Conservation (phyloP, 1,139 yeast species). For the Lodderomyces orthopsilosis region DNA sequence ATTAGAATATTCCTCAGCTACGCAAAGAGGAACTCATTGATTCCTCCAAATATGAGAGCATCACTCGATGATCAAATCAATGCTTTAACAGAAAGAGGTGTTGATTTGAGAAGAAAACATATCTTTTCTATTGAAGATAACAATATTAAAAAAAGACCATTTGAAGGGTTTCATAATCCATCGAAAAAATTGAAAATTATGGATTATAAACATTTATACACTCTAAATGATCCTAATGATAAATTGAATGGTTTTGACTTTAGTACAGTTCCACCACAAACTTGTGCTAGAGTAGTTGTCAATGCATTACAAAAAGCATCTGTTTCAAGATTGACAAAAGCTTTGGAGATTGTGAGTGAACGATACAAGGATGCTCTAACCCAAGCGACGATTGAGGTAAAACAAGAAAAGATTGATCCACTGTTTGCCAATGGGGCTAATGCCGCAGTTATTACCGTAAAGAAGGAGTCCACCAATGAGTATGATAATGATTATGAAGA, state of each 20-base stretch:
- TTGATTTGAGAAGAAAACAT: conserved; percentile 42
- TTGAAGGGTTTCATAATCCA: conserved; percentile 35
- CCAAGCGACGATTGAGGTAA: background rate
- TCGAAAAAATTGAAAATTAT: conserved; percentile 28
- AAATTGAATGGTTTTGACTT: conserved; percentile 68
- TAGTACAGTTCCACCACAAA: conserved; percentile 55
- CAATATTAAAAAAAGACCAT: conserved; percentile 36
- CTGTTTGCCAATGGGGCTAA: background rate
- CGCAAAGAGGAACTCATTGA: conserved; percentile 33
- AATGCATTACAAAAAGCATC: conserved; percentile 59
- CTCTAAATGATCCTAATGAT: conserved; percentile 60
- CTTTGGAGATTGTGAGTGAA: conserved; percentile 63
- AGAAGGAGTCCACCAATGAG: conserved; percentile 3
- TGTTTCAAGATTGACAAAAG: conserved; percentile 56
- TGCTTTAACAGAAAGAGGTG: conserved; percentile 36
- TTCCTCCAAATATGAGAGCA: conserved; percentile 36
- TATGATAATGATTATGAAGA: conserved; percentile 9
- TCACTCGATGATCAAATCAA: conserved; percentile 29
- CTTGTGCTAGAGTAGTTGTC: conserved; percentile 63
- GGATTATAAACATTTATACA: conserved; percentile 48
- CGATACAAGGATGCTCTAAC: conserved; percentile 45
- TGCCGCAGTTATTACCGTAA: background rate
- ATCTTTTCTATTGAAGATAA: conserved; percentile 31
- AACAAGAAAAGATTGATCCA: background rate
- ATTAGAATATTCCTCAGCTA: conserved; percentile 37